phyloP scores from a whole-genome alignment of 441 rosid genomes.

The Euphorbia celastroides region DNA sequence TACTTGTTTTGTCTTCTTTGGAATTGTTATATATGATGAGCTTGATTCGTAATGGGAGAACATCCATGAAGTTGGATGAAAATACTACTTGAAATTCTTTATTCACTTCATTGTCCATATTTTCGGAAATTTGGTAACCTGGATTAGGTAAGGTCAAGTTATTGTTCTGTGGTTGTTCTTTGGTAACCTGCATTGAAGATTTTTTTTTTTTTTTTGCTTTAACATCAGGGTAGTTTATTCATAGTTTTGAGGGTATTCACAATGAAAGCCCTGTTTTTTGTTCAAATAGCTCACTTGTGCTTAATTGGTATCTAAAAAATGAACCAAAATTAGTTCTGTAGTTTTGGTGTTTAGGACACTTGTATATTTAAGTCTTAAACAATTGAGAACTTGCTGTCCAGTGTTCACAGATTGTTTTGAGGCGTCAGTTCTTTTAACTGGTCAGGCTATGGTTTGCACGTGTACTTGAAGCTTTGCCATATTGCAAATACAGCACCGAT shows the following conservation, averaged over 20 bases:
- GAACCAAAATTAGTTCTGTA: background rate
- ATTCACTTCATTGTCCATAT: too few species aligned
- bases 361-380: too few species aligned
- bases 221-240: background rate
- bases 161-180: background rate
- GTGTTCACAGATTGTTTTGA: too few species aligned
- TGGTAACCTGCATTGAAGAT: background rate
- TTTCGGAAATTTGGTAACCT: background rate
- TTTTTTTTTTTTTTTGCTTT: background rate
- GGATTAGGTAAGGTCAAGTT: background rate
- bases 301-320: too few species aligned
- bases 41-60: too few species aligned
- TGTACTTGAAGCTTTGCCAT: background rate
- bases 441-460: background rate
- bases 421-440: background rate
- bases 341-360: too few species aligned
- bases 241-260: background rate
- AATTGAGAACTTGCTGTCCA: too few species aligned
- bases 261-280: background rate
- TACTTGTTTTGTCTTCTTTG: too few species aligned
- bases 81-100: too few species aligned
- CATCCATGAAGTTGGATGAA: too few species aligned
- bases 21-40: too few species aligned
- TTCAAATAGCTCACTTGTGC: too few species aligned
- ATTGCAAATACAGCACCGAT: background rate